Base-by-base conservation (phyloP, 73 alveolate genomes). In the Stentor roeselii region DNA sequence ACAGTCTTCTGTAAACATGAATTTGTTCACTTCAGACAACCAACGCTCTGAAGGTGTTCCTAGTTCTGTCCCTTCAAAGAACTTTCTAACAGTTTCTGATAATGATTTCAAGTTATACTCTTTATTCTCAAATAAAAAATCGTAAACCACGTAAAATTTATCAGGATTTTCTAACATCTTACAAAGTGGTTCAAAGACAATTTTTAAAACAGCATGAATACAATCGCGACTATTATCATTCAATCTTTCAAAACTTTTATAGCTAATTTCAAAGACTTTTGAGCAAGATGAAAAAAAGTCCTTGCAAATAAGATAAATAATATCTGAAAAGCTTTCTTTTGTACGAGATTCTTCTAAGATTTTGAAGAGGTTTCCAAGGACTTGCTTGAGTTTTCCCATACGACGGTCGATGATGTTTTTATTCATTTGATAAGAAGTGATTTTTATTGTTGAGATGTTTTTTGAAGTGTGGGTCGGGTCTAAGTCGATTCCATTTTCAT, bases 351-450 rank as follows among this genome's bases (percentile, higher is more conserved):
- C 21, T 50, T 50, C 21, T 11, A 50, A 11, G 21, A 50, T 50
- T 11, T 50, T 21, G 6, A 21, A 11, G 67, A 50, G 21, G 67
- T 50, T 6, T 11, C 6, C 21, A 6, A 67, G 0, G 1, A 67
- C 80, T 21, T 21, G 0, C 34, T 67, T 67, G 42, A 67, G 41
- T 32, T 67, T 67, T 27, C 41, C 11, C 80, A 67, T 67, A 14
- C 80, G 21, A 27, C 37, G 21, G 34, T 67, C 80, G 37, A 67
- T 32, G 41, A 21, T n/a, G 41, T 32, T 67, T 32, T 40, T 67
- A 32, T 67, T 67, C 80, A 67, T 67, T 1, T 21, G 41, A 67
- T 67, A 67, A 30, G 80, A 36, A 0, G 80, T 67, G 80, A 67
- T 67, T 32, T 21, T 21, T 1, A 27, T 67, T 30, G 21, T 21